Conservation (phyloP, 805 yeast species). For the Kuraishia capsulata region DNA sequence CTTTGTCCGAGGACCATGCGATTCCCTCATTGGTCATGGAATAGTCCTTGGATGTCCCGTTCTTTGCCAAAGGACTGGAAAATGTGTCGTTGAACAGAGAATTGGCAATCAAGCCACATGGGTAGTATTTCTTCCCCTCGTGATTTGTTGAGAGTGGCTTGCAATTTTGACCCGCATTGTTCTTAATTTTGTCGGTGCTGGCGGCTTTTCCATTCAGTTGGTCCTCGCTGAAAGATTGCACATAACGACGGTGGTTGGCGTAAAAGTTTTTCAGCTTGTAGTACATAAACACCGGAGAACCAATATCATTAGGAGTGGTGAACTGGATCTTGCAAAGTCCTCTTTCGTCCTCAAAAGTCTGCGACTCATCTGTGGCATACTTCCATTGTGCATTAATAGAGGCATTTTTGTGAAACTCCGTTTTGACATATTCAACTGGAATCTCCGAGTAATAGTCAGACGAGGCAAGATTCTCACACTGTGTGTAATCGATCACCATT, state of each 20-base stretch:
- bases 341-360: slow-evolving; percentile 32
- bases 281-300: slow-evolving; percentile 68
- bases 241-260: slow-evolving; percentile 93
- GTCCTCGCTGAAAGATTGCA: slow-evolving; percentile 70
- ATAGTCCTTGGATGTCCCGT: slow-evolving; percentile 31
- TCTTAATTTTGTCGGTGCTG: slow-evolving; percentile 37
- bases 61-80: slow-evolving; percentile 34
- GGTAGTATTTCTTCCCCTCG: slow-evolving; percentile 51
- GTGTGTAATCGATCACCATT: slow-evolving; percentile 65
- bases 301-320: slow-evolving; percentile 61
- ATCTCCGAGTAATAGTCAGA: slow-evolving; percentile 37
- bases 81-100: slow-evolving; percentile 74
- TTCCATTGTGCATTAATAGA: slow-evolving; percentile 58
- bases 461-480: slow-evolving; percentile 47
- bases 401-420: slow-evolving; percentile 43
- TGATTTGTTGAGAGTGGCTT: slow-evolving; percentile 48
- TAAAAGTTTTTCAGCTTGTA: slow-evolving; percentile 80
- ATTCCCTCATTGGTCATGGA: slow-evolving; percentile 44
- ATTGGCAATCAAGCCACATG: slow-evolving; percentile 82
- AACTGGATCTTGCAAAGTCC: slow-evolving; percentile 65
- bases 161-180: slow-evolving; percentile 49
- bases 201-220: slow-evolving; percentile 77
- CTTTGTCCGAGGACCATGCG: slow-evolving; percentile 64
- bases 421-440: slow-evolving; percentile 47
- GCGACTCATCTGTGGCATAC: slow-evolving; percentile 29